Evolutionary conservation across 192 early-diverging fungal species (phyloP), one percentile per base, ranked within the genome.

Genomic region (Kickxella alabastrina): DNA sequence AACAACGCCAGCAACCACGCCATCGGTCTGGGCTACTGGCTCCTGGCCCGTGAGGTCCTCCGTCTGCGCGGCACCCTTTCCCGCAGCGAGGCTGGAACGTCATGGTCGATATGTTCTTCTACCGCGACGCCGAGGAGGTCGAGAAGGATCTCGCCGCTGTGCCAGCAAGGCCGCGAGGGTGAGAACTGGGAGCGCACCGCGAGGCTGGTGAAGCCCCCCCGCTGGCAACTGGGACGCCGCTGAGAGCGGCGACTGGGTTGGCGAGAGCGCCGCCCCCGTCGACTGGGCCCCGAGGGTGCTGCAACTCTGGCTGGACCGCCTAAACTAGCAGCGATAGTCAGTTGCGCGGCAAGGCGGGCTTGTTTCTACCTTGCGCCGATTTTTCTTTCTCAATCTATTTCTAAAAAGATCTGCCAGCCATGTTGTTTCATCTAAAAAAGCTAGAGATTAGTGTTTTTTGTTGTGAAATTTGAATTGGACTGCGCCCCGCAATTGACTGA

Each of bases 51-150:
- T 77, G 94, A 98, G 84, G 92, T 99, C 54, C 90, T 97, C 80
- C 90, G 97, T 62, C 88, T 99, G 68, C 88, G 94, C 73, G 95
- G 93, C 65, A 82, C 86, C 70, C 82, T 99, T 67, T 58, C 87
- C 62, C 87, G 93, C 75, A 69, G 81, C 62, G 81, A 57, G 78
- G 83, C 54, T 99, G 97, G 97, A 81, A 91, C 52, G 80, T 99
- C 66, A 98, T 99, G 95, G 90, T 92, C 60, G 97, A 99, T 80
- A 94, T 99, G 97, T 99, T 97, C 97, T 98, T 99, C 89, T 98
- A 87, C 88, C 90, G 97, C 69, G 95, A 97, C 74, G 87, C 95
- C 60, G 91, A 90, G 66, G 97, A 99, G 74, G 85, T 86, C 49
- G 89, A 90, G 75, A 93, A 96, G 87, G 94, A 99, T 66, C 87